These are phyloP conservation scores for Aspergillus pseudoterreus DNA, from an alignment of 2,329 filamentous ascomycete genomes.

Conservation along the genomic window DNA sequence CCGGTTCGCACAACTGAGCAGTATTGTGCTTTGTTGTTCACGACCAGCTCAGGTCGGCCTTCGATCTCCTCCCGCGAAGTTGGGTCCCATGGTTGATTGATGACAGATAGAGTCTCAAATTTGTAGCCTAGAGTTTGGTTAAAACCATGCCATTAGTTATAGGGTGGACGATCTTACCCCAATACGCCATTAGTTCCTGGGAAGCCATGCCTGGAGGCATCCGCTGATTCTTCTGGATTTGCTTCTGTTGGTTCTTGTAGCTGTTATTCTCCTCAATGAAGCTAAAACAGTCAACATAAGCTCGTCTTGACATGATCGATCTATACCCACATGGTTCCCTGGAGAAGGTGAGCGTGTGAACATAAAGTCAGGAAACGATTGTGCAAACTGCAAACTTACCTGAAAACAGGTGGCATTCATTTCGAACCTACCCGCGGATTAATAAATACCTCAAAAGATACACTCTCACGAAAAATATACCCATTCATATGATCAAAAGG, in stretches of 20 bases:
- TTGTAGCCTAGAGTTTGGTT: slow-evolving; percentile 69
- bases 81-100: slow-evolving; percentile 71
- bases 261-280: slow-evolving; percentile 90
- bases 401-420: slow-evolving; percentile 94
- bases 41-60: slow-evolving; percentile 62
- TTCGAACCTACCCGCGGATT: slow-evolving; percentile 62
- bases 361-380: not conserved
- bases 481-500: slow-evolving; percentile 80
- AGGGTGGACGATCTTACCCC: slow-evolving; percentile 56
- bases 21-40: slow-evolving; percentile 91
- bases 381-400: slow-evolving; percentile 48
- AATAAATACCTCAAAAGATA: not conserved
- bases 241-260: slow-evolving; percentile 63
- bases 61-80: slow-evolving; percentile 76
- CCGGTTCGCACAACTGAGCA: slow-evolving; percentile 90
- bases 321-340: slow-evolving; percentile 54
- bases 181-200: slow-evolving; percentile 83
- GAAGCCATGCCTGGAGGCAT: slow-evolving; percentile 55
- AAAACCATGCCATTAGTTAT: not conserved
- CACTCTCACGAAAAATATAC: slow-evolving; percentile 42
- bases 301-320: not conserved
- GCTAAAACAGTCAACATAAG: slow-evolving; percentile 44
- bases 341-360: slow-evolving; percentile 18
- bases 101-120: slow-evolving; percentile 80
- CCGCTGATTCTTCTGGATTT: slow-evolving; percentile 52